Base-by-base conservation (phyloP, 495 filamentous ascomycete species). In the Margaritispora aquatica region DNA sequence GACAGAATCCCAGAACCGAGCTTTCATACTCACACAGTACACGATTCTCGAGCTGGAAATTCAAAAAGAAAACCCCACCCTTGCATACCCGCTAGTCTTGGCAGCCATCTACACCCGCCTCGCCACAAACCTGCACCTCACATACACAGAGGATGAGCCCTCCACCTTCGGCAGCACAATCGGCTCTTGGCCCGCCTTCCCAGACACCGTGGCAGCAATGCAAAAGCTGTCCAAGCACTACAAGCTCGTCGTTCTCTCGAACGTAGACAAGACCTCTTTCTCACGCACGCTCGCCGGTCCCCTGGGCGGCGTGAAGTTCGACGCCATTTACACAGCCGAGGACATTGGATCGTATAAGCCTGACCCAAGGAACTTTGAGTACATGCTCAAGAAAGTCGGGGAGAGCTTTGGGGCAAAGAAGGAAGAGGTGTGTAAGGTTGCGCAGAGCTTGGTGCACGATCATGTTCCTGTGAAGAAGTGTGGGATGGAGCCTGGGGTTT, bases 301-400 rank as follows among this genome's bases (percentile, higher is more conserved):
- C 34, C 70, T 85, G 24, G 70, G 77, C 34, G 74, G 72, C 41
- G 74, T 73, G 0, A 49, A 59, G 2, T 92, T 93, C 58, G 87
- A 90, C 63, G 78, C 78, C 15, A 74, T 90, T 21, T 84, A 86
- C 69, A 91, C 88, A 17, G 89, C 89, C 9, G 77, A 92, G 73
- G 80, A 86, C 44, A 81, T 92, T 31, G 88, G 89, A 10, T 75
- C 73, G 8, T 94, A 93, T 68, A 94, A 93, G 74, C 90, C 90
- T 0, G 74, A 78, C 57, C 65, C 73, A 31, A 58, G 60, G 29
- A 92, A 90, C 62, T 96, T 93, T 63, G 69, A 76, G 54, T 88
- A 87, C 58, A 68, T 91, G 52, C 29, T 51, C 24, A 52, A 55
- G 0, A 31, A 63, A n/a, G 60, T 50, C 8, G 26, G 27, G n/a